Evolutionary conservation across 768 basidiomycete genomes (phyloP).

Genomic region (Lentinula sp.): DNA sequence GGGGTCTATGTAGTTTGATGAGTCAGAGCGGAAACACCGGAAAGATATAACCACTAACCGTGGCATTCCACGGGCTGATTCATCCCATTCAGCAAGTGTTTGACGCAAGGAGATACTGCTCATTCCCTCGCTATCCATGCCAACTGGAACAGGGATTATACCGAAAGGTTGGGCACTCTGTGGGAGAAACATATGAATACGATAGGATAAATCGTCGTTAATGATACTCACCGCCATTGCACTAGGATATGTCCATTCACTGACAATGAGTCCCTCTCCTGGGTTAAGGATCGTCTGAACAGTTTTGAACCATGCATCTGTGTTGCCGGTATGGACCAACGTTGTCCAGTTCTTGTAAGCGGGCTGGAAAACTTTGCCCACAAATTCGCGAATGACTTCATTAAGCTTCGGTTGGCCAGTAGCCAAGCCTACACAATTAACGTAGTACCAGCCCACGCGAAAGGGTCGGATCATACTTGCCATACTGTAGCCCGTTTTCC

Average conservation of each 20-base stretch:
- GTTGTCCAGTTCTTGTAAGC: constrained; percentile 56
- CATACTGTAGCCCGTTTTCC: constrained; percentile 66
- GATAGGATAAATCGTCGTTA: constrained; percentile 10
- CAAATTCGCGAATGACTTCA: constrained; percentile 50
- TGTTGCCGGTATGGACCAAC: constrained; percentile 62
- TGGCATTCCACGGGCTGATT: constrained; percentile 42
- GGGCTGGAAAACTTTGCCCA: constrained; percentile 40
- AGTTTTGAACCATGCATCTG: constrained; percentile 61
- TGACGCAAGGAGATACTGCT: constrained; percentile 52
- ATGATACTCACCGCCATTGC: constrained; percentile 31
- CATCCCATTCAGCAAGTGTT: constrained; percentile 64
- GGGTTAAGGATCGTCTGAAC: constrained; percentile 59
- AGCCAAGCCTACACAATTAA: constrained; percentile 22
- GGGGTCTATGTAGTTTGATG: constrained; percentile 37
- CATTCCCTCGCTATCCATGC: constrained; percentile 70
- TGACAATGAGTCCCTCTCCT: constrained; percentile 51
- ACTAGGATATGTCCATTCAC: constrained; percentile 77
- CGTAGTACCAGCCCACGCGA: background rate
- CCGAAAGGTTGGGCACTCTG: constrained; percentile 23
- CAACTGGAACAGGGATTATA: constrained; percentile 46
- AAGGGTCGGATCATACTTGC: constrained; percentile 16
- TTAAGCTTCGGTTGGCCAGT: constrained; percentile 54
- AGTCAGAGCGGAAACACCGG: background rate
- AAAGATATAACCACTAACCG: constrained; percentile 30
- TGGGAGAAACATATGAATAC: background rate